Evolutionary conservation across 2,329 filamentous ascomycete species (phyloP).

Genomic region (Penicillium sp.): DNA sequence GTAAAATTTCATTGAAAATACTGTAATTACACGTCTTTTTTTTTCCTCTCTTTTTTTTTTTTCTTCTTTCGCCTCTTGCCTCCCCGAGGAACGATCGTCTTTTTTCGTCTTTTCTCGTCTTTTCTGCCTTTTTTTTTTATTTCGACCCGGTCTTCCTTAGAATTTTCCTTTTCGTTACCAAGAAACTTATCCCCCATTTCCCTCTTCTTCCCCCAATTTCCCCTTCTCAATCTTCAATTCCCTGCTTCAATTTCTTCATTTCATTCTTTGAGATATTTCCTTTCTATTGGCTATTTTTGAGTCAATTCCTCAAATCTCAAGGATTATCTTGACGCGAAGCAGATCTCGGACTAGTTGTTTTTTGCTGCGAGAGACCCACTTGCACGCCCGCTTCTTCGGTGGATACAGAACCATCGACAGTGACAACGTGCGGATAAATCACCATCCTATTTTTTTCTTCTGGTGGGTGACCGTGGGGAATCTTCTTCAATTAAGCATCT

Average conservation of each 20-base stretch:
- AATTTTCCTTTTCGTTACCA: slow-evolving; percentile 13
- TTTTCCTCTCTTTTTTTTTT: slow-evolving; percentile 6
- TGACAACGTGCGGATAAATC: slow-evolving; percentile 44
- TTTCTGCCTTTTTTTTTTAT: slow-evolving; percentile 17
- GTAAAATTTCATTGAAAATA: not conserved
- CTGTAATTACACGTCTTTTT: slow-evolving; percentile 7
- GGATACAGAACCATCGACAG: slow-evolving; percentile 41
- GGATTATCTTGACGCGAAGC: slow-evolving; percentile 34
- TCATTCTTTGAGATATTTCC: not conserved
- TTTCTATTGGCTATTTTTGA: not conserved
- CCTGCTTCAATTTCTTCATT: not conserved
- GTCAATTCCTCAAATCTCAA: slow-evolving; percentile 18
- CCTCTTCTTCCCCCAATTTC: slow-evolving; percentile 3
- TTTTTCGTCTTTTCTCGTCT: slow-evolving; percentile 18
- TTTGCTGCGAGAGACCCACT: slow-evolving; percentile 38
- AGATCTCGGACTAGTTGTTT: slow-evolving; percentile 37
- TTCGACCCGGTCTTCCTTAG: slow-evolving; percentile 21
- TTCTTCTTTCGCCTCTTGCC: slow-evolving; percentile 23
- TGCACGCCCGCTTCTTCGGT: slow-evolving; percentile 39
- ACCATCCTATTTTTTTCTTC: slow-evolving; percentile 35
- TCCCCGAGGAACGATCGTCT: slow-evolving; percentile 26
- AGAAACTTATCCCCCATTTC: slow-evolving; percentile 15
- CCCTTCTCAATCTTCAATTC: slow-evolving; percentile 1
- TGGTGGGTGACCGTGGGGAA: slow-evolving; percentile 44
- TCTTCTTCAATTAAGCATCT: slow-evolving; percentile 36